Percentiles rank a stretch among this genome's conserved stretches.
Conservation (phyloP, 176 grass and related monocot genomes). For the Paspalum vaginatum region DNA sequence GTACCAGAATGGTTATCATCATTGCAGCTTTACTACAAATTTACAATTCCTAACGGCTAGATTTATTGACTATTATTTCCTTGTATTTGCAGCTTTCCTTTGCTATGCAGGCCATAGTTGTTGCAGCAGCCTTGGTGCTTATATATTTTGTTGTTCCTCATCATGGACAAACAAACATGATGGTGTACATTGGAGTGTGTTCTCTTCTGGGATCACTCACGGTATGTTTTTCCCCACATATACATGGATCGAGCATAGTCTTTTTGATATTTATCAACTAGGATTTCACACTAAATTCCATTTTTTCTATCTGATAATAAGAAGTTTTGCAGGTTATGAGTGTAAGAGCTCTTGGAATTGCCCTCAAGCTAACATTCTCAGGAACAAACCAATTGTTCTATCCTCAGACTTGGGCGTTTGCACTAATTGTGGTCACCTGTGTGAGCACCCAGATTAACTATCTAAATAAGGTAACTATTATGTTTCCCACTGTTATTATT, state of each 20-base stretch:
- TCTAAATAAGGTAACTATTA: slow-evolving; percentile 71
- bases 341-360: slow-evolving; percentile 93
- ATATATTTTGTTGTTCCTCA: slow-evolving; percentile 84
- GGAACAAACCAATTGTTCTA: slow-evolving; percentile 90
- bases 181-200: slow-evolving; percentile 94
- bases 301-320: slow-evolving; percentile 36
- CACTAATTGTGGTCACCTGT: slow-evolving; percentile 70
- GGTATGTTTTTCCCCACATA: slow-evolving; percentile 44
- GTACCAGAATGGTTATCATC: neutral
- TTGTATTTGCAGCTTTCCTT: slow-evolving; percentile 76
- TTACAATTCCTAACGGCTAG: neutral
- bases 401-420: slow-evolving; percentile 91
- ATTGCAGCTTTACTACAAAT: neutral
- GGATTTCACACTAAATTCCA: slow-evolving; percentile 10
- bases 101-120: slow-evolving; percentile 69
- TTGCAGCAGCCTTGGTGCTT: slow-evolving; percentile 71
- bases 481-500: neutral
- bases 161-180: slow-evolving; percentile 93
- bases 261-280: slow-evolving; percentile 31
- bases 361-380: slow-evolving; percentile 91
- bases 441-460: slow-evolving; percentile 95
- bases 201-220: slow-evolving; percentile 94
- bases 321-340: slow-evolving; percentile 78
- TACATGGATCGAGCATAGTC: slow-evolving; percentile 22
- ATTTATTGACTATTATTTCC: slow-evolving; percentile 36